Evolutionary conservation across 2,329 filamentous ascomycete genomes (phyloP).

Genomic region (Colletotrichum sansevieriae): DNA sequence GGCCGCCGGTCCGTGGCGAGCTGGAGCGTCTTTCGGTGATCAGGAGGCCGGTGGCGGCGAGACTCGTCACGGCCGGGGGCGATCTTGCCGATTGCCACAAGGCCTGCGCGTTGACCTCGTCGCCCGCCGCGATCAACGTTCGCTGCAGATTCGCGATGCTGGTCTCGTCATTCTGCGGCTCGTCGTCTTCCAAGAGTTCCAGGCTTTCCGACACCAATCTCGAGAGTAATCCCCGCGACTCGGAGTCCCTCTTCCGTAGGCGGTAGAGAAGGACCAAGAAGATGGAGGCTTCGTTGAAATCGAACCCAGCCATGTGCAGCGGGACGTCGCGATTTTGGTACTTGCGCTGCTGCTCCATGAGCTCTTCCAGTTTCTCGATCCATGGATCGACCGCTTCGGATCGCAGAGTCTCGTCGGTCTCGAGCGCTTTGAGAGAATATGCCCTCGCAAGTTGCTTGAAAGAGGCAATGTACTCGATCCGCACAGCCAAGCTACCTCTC

Average conservation of each 20-base stretch:
- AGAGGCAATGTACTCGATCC: conserved; percentile 55
- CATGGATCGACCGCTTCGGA: conserved; percentile 48
- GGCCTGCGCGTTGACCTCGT: conserved; percentile 52
- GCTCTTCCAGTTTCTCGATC: conserved; percentile 52
- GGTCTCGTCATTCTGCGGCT: conserved; percentile 57
- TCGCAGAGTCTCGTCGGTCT: conserved; percentile 27
- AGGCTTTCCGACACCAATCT: conserved; percentile 54
- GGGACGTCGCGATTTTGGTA: conserved; percentile 57
- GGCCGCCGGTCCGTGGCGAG: conserved; percentile 33
- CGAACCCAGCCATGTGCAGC: conserved; percentile 55
- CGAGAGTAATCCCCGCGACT: conserved; percentile 49
- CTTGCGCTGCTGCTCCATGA: conserved; percentile 53
- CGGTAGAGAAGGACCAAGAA: conserved; percentile 56
- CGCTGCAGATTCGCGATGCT: conserved; percentile 57
- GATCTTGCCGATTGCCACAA: conserved; percentile 56
- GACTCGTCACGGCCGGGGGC: conserved; percentile 48
- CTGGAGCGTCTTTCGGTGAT: conserved; percentile 41
- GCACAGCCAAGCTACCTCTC: conserved; percentile 54
- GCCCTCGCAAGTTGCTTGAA: conserved; percentile 55
- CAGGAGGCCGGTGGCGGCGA: conserved; percentile 46
- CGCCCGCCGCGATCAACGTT: conserved; percentile 54
- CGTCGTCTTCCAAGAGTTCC: conserved; percentile 55
- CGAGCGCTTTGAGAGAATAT: conserved; percentile 46
- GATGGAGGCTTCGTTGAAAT: conserved; percentile 57
- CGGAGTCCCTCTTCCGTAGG: conserved; percentile 46